Evolutionary conservation across 2,329 filamentous ascomycete species (phyloP).

Genomic region (Pyricularia grisea): DNA sequence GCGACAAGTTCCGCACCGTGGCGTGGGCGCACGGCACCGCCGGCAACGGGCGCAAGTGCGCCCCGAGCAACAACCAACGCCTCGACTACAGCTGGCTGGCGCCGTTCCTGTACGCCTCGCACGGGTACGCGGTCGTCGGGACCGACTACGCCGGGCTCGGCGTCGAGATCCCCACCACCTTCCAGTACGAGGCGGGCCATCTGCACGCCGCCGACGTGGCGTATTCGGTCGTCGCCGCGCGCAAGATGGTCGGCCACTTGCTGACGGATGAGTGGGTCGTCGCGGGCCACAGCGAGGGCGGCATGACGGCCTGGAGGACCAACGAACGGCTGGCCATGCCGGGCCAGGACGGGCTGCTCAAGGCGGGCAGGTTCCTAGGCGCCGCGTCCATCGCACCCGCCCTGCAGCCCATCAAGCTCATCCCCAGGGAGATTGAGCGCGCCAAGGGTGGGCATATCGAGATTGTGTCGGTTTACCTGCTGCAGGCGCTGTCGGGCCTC

Average conservation of each 20-base stretch:
- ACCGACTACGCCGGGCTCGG: slow-evolving; percentile 8
- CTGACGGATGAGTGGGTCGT: slow-evolving; percentile 14
- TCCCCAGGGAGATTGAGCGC: slow-evolving; percentile 6
- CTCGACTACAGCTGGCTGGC: slow-evolving; percentile 15
- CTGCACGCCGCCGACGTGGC: slow-evolving; percentile 13
- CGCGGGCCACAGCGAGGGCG: slow-evolving; percentile 15
- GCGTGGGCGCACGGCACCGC: slow-evolving; percentile 18
- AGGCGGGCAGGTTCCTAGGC: slow-evolving; percentile 9
- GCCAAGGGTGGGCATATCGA: slow-evolving; percentile 7
- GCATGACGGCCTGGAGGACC: slow-evolving; percentile 15
- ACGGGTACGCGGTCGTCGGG: slow-evolving; percentile 7
- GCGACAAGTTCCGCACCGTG: slow-evolving; percentile 7
- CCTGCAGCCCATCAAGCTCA: slow-evolving; percentile 7
- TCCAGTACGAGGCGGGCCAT: slow-evolving; percentile 12
- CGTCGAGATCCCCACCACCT: slow-evolving; percentile 11
- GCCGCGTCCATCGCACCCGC: slow-evolving; percentile 9
- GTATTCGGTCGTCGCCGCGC: slow-evolving; percentile 10
- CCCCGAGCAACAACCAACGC: slow-evolving; percentile 14
- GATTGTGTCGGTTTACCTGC: slow-evolving; percentile 10
- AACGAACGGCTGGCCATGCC: slow-evolving; percentile 13
- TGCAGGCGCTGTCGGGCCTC: slow-evolving; percentile 10
- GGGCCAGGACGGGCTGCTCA: slow-evolving; percentile 3
- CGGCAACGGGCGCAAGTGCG: slow-evolving; percentile 12
- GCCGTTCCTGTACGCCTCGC: slow-evolving; percentile 11
- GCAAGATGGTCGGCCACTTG: slow-evolving; percentile 7